phyloP scores from a whole-genome alignment of 192 early-diverging fungal genomes.

The Dispira simplex region DNA sequence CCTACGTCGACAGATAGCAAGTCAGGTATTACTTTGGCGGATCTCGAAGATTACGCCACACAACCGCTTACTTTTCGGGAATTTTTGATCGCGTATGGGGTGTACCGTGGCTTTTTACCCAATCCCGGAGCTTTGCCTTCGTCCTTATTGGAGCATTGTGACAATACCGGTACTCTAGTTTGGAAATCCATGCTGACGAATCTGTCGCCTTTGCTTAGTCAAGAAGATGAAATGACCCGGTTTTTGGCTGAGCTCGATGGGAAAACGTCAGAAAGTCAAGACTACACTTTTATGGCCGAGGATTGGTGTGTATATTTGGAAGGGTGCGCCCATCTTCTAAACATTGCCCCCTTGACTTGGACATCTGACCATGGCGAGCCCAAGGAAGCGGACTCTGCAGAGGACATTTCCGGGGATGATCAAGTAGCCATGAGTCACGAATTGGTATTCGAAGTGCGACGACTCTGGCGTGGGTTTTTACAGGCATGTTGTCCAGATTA shows the following conservation, averaged over 20 bases:
- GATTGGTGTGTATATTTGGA: conserved; percentile 10
- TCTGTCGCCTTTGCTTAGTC: not conserved
- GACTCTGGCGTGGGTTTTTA: conserved; percentile 5
- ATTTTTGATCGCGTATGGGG: conserved; percentile 10
- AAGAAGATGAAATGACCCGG: not conserved
- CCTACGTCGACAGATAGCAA: too few relatives aligned
- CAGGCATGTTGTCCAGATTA: not conserved
- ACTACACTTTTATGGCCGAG: not conserved
- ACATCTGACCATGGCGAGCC: too few relatives aligned
- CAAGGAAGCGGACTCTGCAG: too few relatives aligned
- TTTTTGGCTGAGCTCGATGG: conserved; percentile 10
- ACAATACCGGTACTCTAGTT: not conserved
- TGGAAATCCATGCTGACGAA: not conserved
- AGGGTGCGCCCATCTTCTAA: conserved; percentile 1
- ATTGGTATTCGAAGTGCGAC: too few relatives aligned
- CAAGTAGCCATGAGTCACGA: too few relatives aligned
- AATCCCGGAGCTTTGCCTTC: not conserved
- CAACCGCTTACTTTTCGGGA: not conserved
- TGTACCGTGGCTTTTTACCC: not conserved
- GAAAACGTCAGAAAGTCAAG: not conserved
- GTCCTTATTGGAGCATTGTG: not conserved
- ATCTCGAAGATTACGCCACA: not conserved
- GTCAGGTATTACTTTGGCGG: not conserved
- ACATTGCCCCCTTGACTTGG: not conserved
- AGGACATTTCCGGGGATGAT: too few relatives aligned